These are phyloP conservation scores for Pogostemon cablin DNA, from an alignment of 257 asterid genomes.

Conservation along the genomic window DNA sequence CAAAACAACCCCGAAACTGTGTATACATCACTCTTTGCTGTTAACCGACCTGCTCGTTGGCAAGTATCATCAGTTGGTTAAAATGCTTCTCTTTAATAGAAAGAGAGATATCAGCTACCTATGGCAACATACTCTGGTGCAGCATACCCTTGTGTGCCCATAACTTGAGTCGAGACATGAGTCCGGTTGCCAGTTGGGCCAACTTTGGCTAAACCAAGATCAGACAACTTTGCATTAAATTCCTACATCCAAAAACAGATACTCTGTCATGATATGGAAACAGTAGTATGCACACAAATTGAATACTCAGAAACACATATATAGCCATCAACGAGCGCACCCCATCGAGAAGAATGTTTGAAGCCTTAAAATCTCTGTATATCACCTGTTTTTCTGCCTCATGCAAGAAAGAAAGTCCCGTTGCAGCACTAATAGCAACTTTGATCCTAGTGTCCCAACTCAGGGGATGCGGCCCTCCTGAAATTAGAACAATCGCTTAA, in stretches of 20 bases:
- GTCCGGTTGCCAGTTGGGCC: constrained; percentile 73
- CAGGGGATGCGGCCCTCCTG: constrained; percentile 70
- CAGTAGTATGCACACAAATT: not conserved
- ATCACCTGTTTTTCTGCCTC: constrained; percentile 50
- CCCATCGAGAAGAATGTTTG: constrained; percentile 73
- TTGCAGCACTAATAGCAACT: constrained; percentile 69
- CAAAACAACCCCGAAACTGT: constrained; percentile 72
- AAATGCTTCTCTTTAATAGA: not conserved
- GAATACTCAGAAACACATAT: not conserved
- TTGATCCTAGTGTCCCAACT: constrained; percentile 53
- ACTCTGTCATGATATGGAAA: not conserved
- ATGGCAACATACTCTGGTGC: constrained; percentile 83
- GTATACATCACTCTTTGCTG: constrained; percentile 60
- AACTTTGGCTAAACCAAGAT: constrained; percentile 67
- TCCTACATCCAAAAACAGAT: constrained; percentile 45
- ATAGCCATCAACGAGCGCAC: constrained; percentile 34
- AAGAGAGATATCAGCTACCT: constrained; percentile 35
- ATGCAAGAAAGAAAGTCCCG: constrained; percentile 74
- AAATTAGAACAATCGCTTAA: not conserved
- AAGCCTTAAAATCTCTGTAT: constrained; percentile 69
- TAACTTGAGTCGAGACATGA: constrained; percentile 77
- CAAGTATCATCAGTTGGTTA: not conserved
- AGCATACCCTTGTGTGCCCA: constrained; percentile 75
- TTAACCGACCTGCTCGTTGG: constrained; percentile 52
- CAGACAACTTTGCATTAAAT: constrained; percentile 64